These are phyloP conservation scores for Xanthoconium purpureum DNA, from an alignment of 768 basidiomycete species.

Conservation along the genomic window DNA sequence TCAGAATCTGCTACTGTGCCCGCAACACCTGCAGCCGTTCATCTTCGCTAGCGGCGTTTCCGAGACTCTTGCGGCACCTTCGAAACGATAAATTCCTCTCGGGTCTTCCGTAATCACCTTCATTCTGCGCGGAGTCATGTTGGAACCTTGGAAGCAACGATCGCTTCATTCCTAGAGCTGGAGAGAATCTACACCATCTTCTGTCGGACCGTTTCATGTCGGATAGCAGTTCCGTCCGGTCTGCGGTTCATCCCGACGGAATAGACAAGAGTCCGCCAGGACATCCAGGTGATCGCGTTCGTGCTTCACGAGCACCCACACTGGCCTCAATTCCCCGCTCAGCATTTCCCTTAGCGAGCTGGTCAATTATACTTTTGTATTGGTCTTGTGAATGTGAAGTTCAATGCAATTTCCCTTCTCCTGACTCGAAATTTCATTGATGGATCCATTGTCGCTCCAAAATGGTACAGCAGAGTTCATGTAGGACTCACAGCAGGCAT, in stretches of 20 bases:
- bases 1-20: not conserved
- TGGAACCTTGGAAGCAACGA: not conserved
- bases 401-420: not conserved
- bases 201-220: not conserved
- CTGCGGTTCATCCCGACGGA: constrained; percentile 6
- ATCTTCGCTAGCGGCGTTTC: constrained; percentile 4
- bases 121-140: not conserved
- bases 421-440: not conserved
- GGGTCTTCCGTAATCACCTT: constrained; percentile 16
- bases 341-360: not conserved
- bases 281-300: not conserved
- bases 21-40: not conserved
- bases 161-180: constrained; percentile 21
- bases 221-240: not conserved
- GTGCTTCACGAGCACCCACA: not conserved
- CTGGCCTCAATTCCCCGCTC: not conserved
- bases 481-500: constrained; percentile 1
- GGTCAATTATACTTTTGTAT: constrained; percentile 20
- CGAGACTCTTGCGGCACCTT: constrained; percentile 2
- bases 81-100: constrained; percentile 14
- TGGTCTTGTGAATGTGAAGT: not conserved
- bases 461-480: constrained; percentile 3
- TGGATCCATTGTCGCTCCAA: not conserved
- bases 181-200: not conserved
- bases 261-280: not conserved